Conservation (phyloP, 352 stramenopile genomes). For the Globisporangium nodosum region DNA sequence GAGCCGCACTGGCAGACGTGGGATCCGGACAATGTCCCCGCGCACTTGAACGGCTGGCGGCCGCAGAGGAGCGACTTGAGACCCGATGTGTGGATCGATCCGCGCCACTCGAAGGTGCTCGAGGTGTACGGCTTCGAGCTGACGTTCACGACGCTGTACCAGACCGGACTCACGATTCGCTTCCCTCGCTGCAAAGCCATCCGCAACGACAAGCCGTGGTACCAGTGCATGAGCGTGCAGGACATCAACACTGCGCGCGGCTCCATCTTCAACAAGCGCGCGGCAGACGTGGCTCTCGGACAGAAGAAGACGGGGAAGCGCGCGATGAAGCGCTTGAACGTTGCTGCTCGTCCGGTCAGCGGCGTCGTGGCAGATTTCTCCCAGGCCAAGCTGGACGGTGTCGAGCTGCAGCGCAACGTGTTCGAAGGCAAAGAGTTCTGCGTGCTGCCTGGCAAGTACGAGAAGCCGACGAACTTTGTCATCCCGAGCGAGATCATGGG, state of each 20-base stretch:
- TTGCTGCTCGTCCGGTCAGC: conserved; percentile 15
- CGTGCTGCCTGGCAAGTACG: conserved; percentile 75
- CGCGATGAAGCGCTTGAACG: conserved; percentile 24
- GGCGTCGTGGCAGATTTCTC: conserved; percentile 57
- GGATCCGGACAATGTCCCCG: conserved; percentile 60
- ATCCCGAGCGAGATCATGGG: conserved; percentile 32
- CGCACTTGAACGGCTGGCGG: conserved; percentile 74
- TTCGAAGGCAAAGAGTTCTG: conserved; percentile 74
- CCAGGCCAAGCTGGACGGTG: conserved; percentile 45
- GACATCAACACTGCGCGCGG: conserved; percentile 64
- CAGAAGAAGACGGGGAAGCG: conserved; percentile 56
- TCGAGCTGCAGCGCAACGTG: conserved; percentile 51
- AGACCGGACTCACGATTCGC: conserved; percentile 73
- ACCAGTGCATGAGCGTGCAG: conserved; percentile 73
- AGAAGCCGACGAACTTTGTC: conserved; percentile 8
- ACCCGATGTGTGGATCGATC: conserved; percentile 82
- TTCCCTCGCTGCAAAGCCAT: conserved; percentile 81
- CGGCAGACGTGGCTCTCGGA: conserved; percentile 60
- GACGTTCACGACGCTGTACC: conserved; percentile 74
- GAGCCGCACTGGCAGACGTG: conserved; percentile 75
- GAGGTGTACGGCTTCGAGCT: conserved; percentile 86
- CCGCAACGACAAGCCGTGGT: conserved; percentile 79
- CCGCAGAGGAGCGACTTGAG: conserved; percentile 67
- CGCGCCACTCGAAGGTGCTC: conserved; percentile 73
- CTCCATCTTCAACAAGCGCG: conserved; percentile 63